A percentile compares a stretch with the other conserved stretches of the same genome.
Conservation (phyloP, 306 rosid genomes). For the Vachellia collinsii region DNA sequence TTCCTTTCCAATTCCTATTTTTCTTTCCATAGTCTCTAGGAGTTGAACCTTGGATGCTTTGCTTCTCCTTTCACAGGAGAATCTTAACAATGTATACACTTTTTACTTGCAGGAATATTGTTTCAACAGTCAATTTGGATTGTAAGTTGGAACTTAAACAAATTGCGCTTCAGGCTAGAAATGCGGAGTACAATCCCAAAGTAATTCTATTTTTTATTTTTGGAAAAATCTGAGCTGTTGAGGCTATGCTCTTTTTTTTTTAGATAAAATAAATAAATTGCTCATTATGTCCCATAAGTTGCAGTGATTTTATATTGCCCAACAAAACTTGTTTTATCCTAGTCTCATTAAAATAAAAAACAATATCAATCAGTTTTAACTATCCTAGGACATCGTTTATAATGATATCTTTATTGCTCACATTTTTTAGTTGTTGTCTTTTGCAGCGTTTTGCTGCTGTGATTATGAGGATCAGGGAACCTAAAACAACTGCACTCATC, state of each 20-base stretch:
- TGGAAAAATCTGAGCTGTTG: not conserved
- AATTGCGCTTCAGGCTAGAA: slow-evolving; percentile 91
- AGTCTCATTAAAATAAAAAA: slow-evolving; percentile 1
- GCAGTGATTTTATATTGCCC: not conserved
- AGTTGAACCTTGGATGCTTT: not conserved
- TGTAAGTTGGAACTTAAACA: slow-evolving; percentile 93
- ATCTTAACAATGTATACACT: not conserved
- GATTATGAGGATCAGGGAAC: slow-evolving; percentile 98
- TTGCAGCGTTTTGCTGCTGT: slow-evolving; percentile 98
- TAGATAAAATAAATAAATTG: not conserved
- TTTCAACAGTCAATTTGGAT: slow-evolving; percentile 92
- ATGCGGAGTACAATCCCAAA: slow-evolving; percentile 98
- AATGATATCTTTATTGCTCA: slow-evolving; percentile 1
- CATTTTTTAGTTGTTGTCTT: slow-evolving; percentile 21
- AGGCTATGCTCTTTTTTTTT: not conserved
- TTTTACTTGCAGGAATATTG: slow-evolving; percentile 69
- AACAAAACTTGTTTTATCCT: slow-evolving; percentile 22
- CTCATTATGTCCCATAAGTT: not conserved
- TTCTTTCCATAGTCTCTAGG: too few relatives aligned
- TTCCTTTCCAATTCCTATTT: too few relatives aligned
- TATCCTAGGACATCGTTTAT: not conserved
- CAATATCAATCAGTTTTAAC: not conserved
- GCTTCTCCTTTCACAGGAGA: slow-evolving; percentile 14
- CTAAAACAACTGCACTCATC: slow-evolving; percentile 91
- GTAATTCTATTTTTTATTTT: slow-evolving; percentile 37